phyloP scores from a whole-genome alignment of 2,329 filamentous ascomycete species.

The Cladorrhinum sp. region DNA sequence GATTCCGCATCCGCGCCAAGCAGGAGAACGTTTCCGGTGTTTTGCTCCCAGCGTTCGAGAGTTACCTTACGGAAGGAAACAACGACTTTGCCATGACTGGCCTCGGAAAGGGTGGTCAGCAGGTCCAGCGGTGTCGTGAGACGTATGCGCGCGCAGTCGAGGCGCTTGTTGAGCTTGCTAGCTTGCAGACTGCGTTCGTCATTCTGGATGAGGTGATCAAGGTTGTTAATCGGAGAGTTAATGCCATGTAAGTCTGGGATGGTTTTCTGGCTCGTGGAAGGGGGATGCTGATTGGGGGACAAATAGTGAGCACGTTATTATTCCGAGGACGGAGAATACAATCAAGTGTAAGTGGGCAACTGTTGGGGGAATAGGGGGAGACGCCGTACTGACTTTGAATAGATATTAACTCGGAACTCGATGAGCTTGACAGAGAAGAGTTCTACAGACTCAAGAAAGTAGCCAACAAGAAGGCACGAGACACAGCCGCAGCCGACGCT shows the following conservation, averaged over 20 bases:
- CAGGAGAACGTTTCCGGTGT: constrained; percentile 99
- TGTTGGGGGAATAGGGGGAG: background rate
- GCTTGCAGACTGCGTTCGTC: constrained; percentile 93
- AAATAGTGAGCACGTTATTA: constrained; percentile 87
- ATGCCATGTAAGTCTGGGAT: constrained; percentile 70
- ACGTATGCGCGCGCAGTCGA: constrained; percentile 96
- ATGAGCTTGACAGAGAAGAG: constrained; percentile 95
- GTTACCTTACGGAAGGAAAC: constrained; percentile 80
- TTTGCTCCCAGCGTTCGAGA: constrained; percentile 88
- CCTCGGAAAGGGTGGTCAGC: constrained; percentile 93
- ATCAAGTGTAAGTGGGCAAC: constrained; percentile 71
- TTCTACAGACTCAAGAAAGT: constrained; percentile 98
- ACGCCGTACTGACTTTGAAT: constrained; percentile 7
- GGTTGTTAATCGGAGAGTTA: constrained; percentile 96
- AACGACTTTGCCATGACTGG: constrained; percentile 97
- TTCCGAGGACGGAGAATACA: constrained; percentile 97
- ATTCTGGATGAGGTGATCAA: constrained; percentile 99
- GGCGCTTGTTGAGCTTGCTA: constrained; percentile 90
- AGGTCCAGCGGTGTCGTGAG: constrained; percentile 91
- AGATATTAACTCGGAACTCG: constrained; percentile 97
- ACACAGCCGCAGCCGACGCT: constrained; percentile 67
- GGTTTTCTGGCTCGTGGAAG: background rate
- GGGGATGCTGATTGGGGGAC: constrained; percentile 12
- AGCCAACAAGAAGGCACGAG: constrained; percentile 77
- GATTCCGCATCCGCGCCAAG: constrained; percentile 89